Base-by-base conservation (phyloP, 208 protist species). In the Crithidia fasciculata region DNA sequence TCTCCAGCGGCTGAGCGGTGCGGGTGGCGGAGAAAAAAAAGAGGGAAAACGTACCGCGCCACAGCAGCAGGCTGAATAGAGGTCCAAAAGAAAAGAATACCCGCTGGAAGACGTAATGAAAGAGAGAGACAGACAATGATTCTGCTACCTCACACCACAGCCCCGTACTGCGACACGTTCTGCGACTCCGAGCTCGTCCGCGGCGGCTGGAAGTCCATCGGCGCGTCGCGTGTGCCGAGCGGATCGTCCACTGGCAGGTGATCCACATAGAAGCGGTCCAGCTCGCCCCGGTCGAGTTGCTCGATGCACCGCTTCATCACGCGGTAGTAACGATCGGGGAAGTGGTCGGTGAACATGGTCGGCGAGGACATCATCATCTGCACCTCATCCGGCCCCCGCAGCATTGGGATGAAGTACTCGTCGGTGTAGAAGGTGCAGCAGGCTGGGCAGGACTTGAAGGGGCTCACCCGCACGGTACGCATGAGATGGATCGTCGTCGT, bases 331-430 rank as follows among this genome's bases (percentile, higher is more conserved):
- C 82, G 81, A 70, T 96, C 90, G n/a, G 92, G 92, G 69, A 96
- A 90, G 78, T 96, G 92, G 78, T 96, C 90, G 0, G 69, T 76
- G 41, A 95, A 89, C 92, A 96, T 96, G 37, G 82, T 88, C 13
- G 88, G 82, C 1, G 87, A 74, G 53, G 84, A 85, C 18, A 93
- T 60, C 2, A 96, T 43, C 62, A 86, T 83, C 74, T 96, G 90
- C 62, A 95, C 81, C 65, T 87, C 90, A 44, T 81, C 61, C 8
- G 78, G 73, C 28, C 82, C 80, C 7, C 73, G 82, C 49, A 95
- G 76, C 45, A 70, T 65, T 4, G 92, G 92, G 10, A 89, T 76
- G 65, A 88, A 95, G 37, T 93, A 78, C 16, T 89, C 80, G 40
- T 94, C 87, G 9, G 66, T 77, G 63, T 62, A 78, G 47, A 74